A percentile compares a stretch with the other conserved stretches of the same genome.
phyloP scores from a whole-genome alignment of 306 rosid genomes.

The Begonia peltatifolia region DNA sequence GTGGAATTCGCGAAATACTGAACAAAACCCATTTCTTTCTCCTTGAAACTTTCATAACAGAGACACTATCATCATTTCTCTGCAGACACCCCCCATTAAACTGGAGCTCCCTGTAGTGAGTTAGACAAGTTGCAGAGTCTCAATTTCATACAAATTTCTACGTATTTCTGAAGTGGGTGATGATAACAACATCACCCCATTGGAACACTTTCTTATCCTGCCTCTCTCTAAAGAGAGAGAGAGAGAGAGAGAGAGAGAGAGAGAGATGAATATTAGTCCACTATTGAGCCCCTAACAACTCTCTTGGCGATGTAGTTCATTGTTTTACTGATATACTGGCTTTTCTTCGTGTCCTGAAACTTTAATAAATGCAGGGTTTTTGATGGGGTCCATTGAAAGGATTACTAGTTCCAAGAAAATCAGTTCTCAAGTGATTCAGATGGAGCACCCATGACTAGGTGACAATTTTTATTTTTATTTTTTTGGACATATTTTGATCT shows the following conservation, averaged over 20 bases:
- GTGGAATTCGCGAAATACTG: too few species aligned
- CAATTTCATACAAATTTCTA: neutral
- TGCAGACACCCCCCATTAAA: neutral
- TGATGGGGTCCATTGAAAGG: neutral
- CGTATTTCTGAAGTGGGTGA: neutral
- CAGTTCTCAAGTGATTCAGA: conserved; percentile 16
- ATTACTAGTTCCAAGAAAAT: conserved; percentile 7
- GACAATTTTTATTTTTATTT: neutral
- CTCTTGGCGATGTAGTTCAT: neutral
- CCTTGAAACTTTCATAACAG: too few species aligned
- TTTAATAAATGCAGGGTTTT: neutral
- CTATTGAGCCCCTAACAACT: neutral
- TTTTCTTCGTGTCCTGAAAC: neutral
- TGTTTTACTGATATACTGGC: neutral
- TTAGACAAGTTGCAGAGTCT: neutral
- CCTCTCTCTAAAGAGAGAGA: neutral
- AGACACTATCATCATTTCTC: too few species aligned
- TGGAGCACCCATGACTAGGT: conserved; percentile 6
- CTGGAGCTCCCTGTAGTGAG: neutral
- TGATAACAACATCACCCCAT: neutral
- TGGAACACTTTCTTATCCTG: neutral
- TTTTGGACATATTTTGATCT: neutral
- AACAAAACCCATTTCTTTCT: too few species aligned
- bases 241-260: too few species aligned
- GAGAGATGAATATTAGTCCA: neutral